A percentile compares a stretch with the other conserved stretches of the same genome.
Conservation (phyloP, 768 basidiomycete species). For the Russula virescens region DNA sequence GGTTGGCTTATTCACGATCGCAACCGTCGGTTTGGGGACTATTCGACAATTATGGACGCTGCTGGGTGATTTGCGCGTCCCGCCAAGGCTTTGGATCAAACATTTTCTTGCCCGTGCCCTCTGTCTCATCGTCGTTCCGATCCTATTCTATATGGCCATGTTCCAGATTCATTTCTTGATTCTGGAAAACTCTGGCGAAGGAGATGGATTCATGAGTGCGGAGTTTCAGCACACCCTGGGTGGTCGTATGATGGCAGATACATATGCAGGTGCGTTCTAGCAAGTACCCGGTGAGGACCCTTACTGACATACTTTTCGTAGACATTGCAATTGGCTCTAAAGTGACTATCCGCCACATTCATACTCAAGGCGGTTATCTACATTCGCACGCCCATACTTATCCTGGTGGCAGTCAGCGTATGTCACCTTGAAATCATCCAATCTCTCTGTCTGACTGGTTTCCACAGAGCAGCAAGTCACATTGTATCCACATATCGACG, state of each 20-base stretch:
- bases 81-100: slow-evolving; percentile 65
- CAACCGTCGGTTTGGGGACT: slow-evolving; percentile 84
- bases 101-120: slow-evolving; percentile 89
- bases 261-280: slow-evolving; percentile 64
- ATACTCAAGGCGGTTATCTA: slow-evolving; percentile 98
- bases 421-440: slow-evolving; percentile 28
- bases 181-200: slow-evolving; percentile 86
- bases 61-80: slow-evolving; percentile 78
- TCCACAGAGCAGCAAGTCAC: slow-evolving; percentile 92
- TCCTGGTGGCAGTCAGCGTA: slow-evolving; percentile 87
- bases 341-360: slow-evolving; percentile 81
- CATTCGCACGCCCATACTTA: slow-evolving; percentile 92
- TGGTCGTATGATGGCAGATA: slow-evolving; percentile 88
- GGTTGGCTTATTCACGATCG: slow-evolving; percentile 98
- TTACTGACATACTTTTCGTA: slow-evolving; percentile 26
- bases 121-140: slow-evolving; percentile 81
- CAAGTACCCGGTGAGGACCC: not conserved
- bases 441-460: not conserved
- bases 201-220: slow-evolving; percentile 98
- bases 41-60: slow-evolving; percentile 83
- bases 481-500: slow-evolving; percentile 96
- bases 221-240: slow-evolving; percentile 96
- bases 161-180: slow-evolving; percentile 93
- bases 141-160: slow-evolving; percentile 92
- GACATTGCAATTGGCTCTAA: slow-evolving; percentile 84